Base-by-base conservation (phyloP, 2,329 filamentous ascomycete species). In the Aplosporella prunicola region DNA sequence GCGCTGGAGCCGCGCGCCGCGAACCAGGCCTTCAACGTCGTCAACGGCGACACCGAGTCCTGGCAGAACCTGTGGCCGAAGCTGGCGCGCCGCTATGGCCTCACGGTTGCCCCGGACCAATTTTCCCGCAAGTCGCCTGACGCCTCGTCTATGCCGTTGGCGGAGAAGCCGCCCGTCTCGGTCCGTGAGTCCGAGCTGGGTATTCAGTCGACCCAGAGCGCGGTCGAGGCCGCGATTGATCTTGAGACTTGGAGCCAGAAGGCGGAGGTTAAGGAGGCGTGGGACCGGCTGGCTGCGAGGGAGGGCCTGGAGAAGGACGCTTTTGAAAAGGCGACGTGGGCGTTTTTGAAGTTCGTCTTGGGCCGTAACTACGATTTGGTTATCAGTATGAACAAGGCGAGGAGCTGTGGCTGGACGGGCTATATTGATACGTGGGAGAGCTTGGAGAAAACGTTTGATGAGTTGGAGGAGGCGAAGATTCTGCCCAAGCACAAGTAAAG, bases 241-340 rank as follows among this genome's bases (percentile, higher is more conserved):
- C 49, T 64, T 3, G 39, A 49, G 23, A 62, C 62, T 41, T 68
- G 66, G 65, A 53, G 55, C 6, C 45, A 64, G 35, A 51, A 57
- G 13, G 25, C 37, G 1, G 56, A 65, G 26, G 60, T 66, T 4
- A 54, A 56, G 27, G 35, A 52, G 13, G 55, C 53, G 11, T 68
- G 66, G 64, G 42, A 44, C 3, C 48, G 37, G 25, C 32, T 68
- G 7, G 51, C 51, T 2, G 48, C 59, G 5, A 47, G 50, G 7
- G 51, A 64, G 17, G 50, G 52, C 1, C 28, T 69, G 13, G 53
- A 63, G 5, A 51, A 62, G 36, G 48, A 54, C n/a, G 56, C 51
- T 0, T 66, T 63, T 42, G 59, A 63, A 5, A 60, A 63, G 40
- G 66, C 62, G 2, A 68, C 66, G 1, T 69, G 65, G 64, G 51